Base-by-base conservation (phyloP, 495 filamentous ascomycete genomes). In the Rusavskia elegans region DNA sequence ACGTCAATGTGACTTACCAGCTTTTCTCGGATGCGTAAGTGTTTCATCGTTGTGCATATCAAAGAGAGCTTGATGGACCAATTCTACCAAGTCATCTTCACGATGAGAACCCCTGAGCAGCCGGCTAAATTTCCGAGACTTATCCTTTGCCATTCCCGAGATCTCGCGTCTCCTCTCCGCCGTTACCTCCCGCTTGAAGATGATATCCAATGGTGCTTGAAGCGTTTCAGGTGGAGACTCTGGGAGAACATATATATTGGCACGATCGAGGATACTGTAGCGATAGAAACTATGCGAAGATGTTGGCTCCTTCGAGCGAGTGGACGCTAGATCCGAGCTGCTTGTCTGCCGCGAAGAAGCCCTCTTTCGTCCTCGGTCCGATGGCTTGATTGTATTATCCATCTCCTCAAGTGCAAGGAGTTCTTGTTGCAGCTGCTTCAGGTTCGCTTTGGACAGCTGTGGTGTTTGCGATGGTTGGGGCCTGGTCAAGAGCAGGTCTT, bases 11-110 rank as follows among this genome's bases (percentile, higher is more conserved):
- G 41, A 19, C 10, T 45, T 56, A 58, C 56, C 56, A 7, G 49
- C 45, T 46, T 58, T 58, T 21, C 44, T 56, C 17, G 40, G 36
- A 49, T 30, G 52, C 9, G 4, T 17, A 21, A 58, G 55, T 3
- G 11, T 42, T 5, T 50, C 37, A 45, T 45, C 25, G 1, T n/a
- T 48, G 41, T 54, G 19, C 55, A 57, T 51, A 14, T 17, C 16
- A 29, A 1, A 30, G 2, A 55, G 41, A 21, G 55, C 53, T 16
- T n/a, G 2, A 1, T 55, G 10, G 39, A 57, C 46, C 3, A 36
- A 39, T 38, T 51, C 53, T 1, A 57, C 39, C 4, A 4, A 48
- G 2, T 58, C 53, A 29, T 58, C 55, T 27, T 48, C 53, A 38
- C 53, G 42, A 14, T 27, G 8, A 5, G 55, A 53, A 19, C 46